Evolutionary conservation across 2,329 filamentous ascomycete species (phyloP), one percentile per base, ranked within the genome.

Genomic region (Uncinocarpus reesii): DNA sequence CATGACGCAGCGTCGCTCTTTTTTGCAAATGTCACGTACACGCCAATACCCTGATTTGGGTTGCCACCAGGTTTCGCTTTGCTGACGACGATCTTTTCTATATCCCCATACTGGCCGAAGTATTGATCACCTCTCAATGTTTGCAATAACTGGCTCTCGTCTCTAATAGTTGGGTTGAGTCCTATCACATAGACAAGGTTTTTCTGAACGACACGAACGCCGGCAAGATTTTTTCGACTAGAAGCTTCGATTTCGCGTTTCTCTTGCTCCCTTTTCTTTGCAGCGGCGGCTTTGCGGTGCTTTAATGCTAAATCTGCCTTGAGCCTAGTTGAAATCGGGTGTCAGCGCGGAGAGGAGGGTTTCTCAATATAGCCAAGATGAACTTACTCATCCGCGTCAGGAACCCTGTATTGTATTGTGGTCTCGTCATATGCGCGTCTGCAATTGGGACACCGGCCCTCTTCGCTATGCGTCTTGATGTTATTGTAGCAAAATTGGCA

Each of bases 401-500:
- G 86, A 49, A 92, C 84, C 69, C 95, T 95, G 78, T 88, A 98
- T 68, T 95, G 81, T 64, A 98, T 96, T 24, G 88, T 93, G 65
- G 90, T 90, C 58, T 98, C 93, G 65, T 95, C 88, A 66, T 98
- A 98, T 4, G 87, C 84, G 65, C 92, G 79, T 68, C 92, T 81
- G 66, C 92, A 98, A 57, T 94, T 94, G n/a, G 92, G 92, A 67
- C 92, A 98, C 50, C 95, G 77, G 29, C 90, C 89, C 64, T 95
- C 96, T 78, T 71, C 70, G 53, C 95, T 88, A 60, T 95, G 95
- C 59, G 85, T 94, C 71, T 93, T 94, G 66, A 98, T 93, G 66
- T 96, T 98, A 71, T 98, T 95, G 74, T 90, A 98, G 71, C 92
- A 98, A 70, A 98, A 98, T 74, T 98, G 93, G 69, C 92, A 98